Conservation (phyloP, 192 early-diverging fungal genomes). For the Haplosporangium gracile region DNA sequence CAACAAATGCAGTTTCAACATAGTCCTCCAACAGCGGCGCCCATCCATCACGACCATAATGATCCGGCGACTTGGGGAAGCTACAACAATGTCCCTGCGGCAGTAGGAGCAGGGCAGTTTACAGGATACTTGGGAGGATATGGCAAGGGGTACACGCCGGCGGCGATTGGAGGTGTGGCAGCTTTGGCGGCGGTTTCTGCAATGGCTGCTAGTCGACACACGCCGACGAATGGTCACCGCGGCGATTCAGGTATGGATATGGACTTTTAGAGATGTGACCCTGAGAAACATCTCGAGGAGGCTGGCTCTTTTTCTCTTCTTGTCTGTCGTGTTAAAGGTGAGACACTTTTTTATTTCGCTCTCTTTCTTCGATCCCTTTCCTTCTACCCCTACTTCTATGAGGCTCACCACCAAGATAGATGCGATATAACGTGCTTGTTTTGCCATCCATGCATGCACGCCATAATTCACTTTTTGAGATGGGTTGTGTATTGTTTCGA, state of each 20-base stretch:
- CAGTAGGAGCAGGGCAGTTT: constrained; percentile 19
- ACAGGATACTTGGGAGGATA: constrained; percentile 39
- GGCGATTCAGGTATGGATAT: constrained; percentile 36
- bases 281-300: background rate
- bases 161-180: constrained; percentile 40
- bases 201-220: constrained; percentile 30
- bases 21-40: background rate
- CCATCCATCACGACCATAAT: constrained; percentile 45
- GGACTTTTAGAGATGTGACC: constrained; percentile 26
- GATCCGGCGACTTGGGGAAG: constrained; percentile 49
- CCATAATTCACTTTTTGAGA: constrained; percentile 7
- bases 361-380: background rate
- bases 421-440: constrained; percentile 2
- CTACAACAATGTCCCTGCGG: background rate
- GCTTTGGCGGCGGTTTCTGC: constrained; percentile 43
- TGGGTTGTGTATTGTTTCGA: background rate
- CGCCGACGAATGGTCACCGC: constrained; percentile 1
- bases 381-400: no score
- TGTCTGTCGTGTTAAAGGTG: background rate
- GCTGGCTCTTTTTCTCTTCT: background rate
- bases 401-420: background rate
- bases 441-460: background rate
- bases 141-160: constrained; percentile 43
- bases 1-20: background rate
- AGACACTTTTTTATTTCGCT: background rate